Evolutionary conservation across 2,329 filamentous ascomycete species (phyloP), one percentile per base, ranked within the genome.

Genomic region (Paecilomyces formosus): DNA sequence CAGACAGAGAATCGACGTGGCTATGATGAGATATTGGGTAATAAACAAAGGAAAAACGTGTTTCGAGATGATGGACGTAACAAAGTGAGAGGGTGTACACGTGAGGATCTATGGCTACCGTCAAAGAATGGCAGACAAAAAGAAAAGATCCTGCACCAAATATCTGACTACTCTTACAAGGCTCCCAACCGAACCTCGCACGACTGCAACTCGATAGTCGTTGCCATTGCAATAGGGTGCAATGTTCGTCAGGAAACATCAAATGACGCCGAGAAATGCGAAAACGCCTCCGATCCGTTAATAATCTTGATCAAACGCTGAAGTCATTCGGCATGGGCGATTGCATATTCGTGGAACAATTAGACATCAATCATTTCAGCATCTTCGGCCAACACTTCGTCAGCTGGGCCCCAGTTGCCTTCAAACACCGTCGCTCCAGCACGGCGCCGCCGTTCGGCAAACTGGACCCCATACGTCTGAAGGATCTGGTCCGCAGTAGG

Each of bases 401-500:
- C 87, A 24, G 82, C 82, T 31, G 93, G 93, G 3, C 94, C 94
- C 89, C 92, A 99, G 71, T 90, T 94, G 62, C 94, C 94, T 76
- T 99, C 94, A 66, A 89, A 99, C 56, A 99, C 87, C 0, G 92
- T 97, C n/a, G 94, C 94, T 52, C 92, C 90, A 11, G 92, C 90
- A 57, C 88, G 86, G 57, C 92, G 86, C 62, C 92, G 86, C 55
- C 80, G 78, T 57, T 86, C 83, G 31, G 95, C 88, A 89, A 94
- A 99, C 61, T 82, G 83, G 56, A 96, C 82, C 24, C 91, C 90
- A 54, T 87, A 85, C 1, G 87, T 83, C 53, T 83, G 77, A 53
- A 96, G 82, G 11, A 99, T 77, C 62, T 95, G 84, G 56, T 88
- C 82, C 24, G 91, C 84, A 1, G 82, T 84, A 3, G 93, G 94